A percentile compares a stretch with the other conserved stretches of the same genome.
Evolutionary conservation across 495 filamentous ascomycete species (phyloP).

Genomic region (Niebla homalea): DNA sequence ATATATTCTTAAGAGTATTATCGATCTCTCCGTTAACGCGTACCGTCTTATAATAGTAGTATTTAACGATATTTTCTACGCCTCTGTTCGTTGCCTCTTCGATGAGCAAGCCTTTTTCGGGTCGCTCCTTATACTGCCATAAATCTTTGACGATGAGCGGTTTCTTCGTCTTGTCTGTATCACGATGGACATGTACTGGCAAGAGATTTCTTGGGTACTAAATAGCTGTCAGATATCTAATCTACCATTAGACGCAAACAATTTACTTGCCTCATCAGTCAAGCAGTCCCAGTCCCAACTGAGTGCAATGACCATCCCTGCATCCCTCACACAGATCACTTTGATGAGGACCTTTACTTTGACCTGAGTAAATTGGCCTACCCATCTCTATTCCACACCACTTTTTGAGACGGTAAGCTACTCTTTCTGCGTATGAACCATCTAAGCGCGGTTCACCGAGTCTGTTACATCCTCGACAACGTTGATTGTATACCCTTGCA

Average conservation of each 20-base stretch:
- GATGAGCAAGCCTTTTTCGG: slow-evolving; percentile 20
- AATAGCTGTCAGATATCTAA: neutral
- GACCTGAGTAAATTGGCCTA: slow-evolving; percentile 12
- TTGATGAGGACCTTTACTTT: slow-evolving; percentile 28
- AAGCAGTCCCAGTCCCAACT: neutral
- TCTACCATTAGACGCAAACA: neutral
- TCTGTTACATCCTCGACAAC: slow-evolving; percentile 24
- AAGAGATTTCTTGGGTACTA: neutral
- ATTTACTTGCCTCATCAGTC: slow-evolving; percentile 1
- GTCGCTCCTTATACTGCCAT: slow-evolving; percentile 19
- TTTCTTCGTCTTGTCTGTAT: neutral
- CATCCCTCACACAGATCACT: slow-evolving; percentile 35
- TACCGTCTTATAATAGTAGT: slow-evolving; percentile 25
- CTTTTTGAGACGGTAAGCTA: slow-evolving; percentile 36
- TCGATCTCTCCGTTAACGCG: slow-evolving; percentile 16
- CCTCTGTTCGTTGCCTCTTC: slow-evolving; percentile 19
- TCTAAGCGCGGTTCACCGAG: slow-evolving; percentile 26
- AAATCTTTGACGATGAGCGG: slow-evolving; percentile 19
- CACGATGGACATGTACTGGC: neutral
- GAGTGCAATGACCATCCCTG: slow-evolving; percentile 32
- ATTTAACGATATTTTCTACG: slow-evolving; percentile 23
- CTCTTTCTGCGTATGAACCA: slow-evolving; percentile 34
- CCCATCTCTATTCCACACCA: slow-evolving; percentile 34
- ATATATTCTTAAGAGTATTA: slow-evolving; percentile 20
- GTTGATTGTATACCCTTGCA: slow-evolving; percentile 34